Evolutionary conservation across 2,329 filamentous ascomycete species (phyloP).

Genomic region (Monosporascus sp.): DNA sequence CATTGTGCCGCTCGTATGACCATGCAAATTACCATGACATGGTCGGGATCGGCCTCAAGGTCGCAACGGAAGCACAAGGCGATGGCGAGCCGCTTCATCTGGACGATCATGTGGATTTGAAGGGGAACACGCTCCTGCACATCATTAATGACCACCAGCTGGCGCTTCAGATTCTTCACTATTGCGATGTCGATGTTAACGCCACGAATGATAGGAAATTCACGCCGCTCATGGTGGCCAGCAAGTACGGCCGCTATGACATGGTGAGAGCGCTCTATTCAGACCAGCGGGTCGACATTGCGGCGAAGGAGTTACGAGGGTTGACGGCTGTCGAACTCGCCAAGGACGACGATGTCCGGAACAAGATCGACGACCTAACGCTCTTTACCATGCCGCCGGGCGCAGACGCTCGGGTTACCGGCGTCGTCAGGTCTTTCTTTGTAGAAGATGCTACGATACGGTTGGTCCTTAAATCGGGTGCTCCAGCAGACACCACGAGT

Average conservation of each 20-base stretch:
- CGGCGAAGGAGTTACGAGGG: slow-evolving; percentile 77
- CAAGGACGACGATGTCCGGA: slow-evolving; percentile 95
- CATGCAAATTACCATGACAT: slow-evolving; percentile 81
- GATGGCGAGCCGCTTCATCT: slow-evolving; percentile 79
- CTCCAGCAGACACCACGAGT: slow-evolving; percentile 71
- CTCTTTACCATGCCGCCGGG: slow-evolving; percentile 70
- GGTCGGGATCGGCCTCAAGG: slow-evolving; percentile 74
- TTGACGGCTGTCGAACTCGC: slow-evolving; percentile 93
- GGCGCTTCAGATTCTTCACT: slow-evolving; percentile 67
- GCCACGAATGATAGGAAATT: slow-evolving; percentile 92
- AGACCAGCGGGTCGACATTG: slow-evolving; percentile 80
- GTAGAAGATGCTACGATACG: slow-evolving; percentile 93
- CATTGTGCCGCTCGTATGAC: slow-evolving; percentile 91
- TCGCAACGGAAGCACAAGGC: slow-evolving; percentile 67
- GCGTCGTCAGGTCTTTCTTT: slow-evolving; percentile 91
- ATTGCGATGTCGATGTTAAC: slow-evolving; percentile 93
- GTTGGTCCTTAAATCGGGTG: slow-evolving; percentile 89
- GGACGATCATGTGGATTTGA: slow-evolving; percentile 86
- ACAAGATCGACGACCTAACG: slow-evolving; percentile 90
- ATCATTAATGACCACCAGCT: slow-evolving; percentile 84
- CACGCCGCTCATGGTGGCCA: slow-evolving; percentile 94
- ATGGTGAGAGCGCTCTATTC: slow-evolving; percentile 84
- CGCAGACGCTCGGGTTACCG: slow-evolving; percentile 76
- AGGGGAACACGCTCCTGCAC: slow-evolving; percentile 93
- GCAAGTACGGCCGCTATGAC: slow-evolving; percentile 94